These are phyloP conservation scores for Verticillium nubilum DNA, from an alignment of 2,329 filamentous ascomycete species.

Conservation along the genomic window DNA sequence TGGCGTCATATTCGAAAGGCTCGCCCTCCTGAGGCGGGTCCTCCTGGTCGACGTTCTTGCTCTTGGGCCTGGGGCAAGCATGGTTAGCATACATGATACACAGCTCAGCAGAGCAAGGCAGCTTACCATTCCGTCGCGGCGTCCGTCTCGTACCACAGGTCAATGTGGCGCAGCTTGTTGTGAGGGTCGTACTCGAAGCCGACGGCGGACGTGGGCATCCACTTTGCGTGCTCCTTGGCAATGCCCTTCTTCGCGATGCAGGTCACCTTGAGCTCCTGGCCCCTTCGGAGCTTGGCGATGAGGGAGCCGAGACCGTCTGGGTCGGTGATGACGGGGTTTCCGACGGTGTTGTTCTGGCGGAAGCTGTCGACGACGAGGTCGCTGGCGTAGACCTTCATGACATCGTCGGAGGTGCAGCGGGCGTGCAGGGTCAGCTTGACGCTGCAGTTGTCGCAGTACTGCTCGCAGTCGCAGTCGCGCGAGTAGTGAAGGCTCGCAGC, in stretches of 20 bases:
- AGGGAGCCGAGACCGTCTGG: constrained; percentile 74
- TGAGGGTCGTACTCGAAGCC: constrained; percentile 98
- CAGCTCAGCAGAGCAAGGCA: neutral
- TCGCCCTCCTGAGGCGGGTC: constrained; percentile 76
- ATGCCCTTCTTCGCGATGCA: constrained; percentile 98
- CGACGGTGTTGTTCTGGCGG: constrained; percentile 68
- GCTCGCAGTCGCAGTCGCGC: constrained; percentile 93
- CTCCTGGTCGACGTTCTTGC: constrained; percentile 74
- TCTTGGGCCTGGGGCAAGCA: constrained; percentile 61
- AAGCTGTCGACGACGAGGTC: constrained; percentile 72
- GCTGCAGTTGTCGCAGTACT: constrained; percentile 88
- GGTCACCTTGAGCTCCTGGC: constrained; percentile 82
- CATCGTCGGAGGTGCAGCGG: constrained; percentile 76
- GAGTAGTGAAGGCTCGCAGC: constrained; percentile 80
- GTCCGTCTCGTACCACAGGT: constrained; percentile 93
- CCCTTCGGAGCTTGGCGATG: constrained; percentile 84
- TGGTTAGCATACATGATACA: constrained; percentile 19
- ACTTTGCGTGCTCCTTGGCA: constrained; percentile 97
- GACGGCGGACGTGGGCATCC: constrained; percentile 87
- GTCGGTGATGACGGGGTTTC: constrained; percentile 79
- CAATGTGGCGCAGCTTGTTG: constrained; percentile 88
- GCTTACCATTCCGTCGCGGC: constrained; percentile 74
- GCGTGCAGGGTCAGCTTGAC: constrained; percentile 81
- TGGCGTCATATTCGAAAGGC: constrained; percentile 84
- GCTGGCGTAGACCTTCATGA: constrained; percentile 90